phyloP scores from a whole-genome alignment of 768 basidiomycete genomes.

The Trametes sanguinea region DNA sequence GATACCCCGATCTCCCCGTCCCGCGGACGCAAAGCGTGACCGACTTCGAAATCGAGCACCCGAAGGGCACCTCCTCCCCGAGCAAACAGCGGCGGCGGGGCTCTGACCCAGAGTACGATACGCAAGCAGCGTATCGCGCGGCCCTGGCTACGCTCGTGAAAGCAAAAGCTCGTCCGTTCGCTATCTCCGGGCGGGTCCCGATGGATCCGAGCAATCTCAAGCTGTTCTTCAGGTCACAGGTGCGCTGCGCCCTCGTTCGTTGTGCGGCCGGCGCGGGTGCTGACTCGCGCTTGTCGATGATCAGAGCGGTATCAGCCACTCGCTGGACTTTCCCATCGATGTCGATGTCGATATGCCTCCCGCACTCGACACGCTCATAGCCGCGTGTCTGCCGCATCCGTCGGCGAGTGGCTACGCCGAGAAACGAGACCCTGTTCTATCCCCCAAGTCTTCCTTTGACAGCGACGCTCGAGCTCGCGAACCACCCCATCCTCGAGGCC shows the following conservation, averaged over 20 bases:
- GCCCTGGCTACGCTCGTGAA: constrained; percentile 56
- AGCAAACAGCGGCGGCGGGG: constrained; percentile 27
- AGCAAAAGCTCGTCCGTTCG: constrained; percentile 63
- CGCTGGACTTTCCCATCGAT: constrained; percentile 81
- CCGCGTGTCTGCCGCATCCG: constrained; percentile 64
- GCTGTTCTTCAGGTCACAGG: constrained; percentile 81
- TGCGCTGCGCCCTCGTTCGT: constrained; percentile 30
- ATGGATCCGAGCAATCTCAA: constrained; percentile 67
- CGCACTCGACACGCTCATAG: constrained; percentile 75
- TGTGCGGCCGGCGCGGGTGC: neutral
- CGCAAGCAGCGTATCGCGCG: constrained; percentile 55
- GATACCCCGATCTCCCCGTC: constrained; percentile 44
- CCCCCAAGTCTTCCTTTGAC: constrained; percentile 74
- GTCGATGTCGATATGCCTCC: constrained; percentile 74
- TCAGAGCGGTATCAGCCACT: constrained; percentile 77
- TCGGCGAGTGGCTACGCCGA: constrained; percentile 36
- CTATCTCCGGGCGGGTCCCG: constrained; percentile 67
- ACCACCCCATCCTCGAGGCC: constrained; percentile 80
- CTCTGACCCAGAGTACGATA: constrained; percentile 47
- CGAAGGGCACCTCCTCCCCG: constrained; percentile 22
- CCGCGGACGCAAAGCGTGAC: constrained; percentile 45
- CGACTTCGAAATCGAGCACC: constrained; percentile 68
- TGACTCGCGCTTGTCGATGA: neutral
- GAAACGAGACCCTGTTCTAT: constrained; percentile 69
- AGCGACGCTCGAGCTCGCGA: constrained; percentile 75